phyloP scores from a whole-genome alignment of 75 land plant species.

The Cryptomeria japonica region DNA sequence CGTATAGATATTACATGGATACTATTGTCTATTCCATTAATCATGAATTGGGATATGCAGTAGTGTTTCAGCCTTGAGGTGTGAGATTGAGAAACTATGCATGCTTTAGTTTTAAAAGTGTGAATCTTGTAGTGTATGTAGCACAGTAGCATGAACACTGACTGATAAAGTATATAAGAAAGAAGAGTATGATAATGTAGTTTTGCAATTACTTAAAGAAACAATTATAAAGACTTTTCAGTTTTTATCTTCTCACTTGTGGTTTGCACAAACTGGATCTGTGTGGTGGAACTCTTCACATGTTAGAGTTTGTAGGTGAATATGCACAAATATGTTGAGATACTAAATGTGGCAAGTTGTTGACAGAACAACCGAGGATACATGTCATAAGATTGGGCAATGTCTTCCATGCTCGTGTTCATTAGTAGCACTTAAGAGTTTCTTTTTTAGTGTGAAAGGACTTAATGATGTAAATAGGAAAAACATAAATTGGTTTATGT shows the following conservation, averaged over 20 bases:
- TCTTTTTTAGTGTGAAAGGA: background rate
- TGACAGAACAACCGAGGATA: background rate
- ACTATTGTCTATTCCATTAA: background rate
- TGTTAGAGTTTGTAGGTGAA: background rate
- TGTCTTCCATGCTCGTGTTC: background rate
- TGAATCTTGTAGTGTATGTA: background rate
- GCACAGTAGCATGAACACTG: background rate
- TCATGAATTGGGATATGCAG: background rate
- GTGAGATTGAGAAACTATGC: background rate
- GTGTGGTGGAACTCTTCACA: background rate
- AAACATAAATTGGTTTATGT: background rate
- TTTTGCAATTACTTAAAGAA: background rate
- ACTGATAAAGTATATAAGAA: background rate
- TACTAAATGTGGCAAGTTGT: background rate
- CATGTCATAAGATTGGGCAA: background rate
- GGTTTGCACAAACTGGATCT: background rate
- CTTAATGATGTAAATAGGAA: background rate
- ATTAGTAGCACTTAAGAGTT: background rate
- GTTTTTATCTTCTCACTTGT: background rate
- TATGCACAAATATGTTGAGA: background rate
- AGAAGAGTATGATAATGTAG: background rate
- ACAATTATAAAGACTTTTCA: background rate
- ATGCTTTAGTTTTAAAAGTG: background rate
- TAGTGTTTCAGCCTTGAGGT: background rate
- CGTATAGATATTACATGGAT: background rate